A percentile compares a stretch with the other conserved stretches of the same genome.
phyloP scores from a whole-genome alignment of 805 yeast genomes.

The Kazachstania psychrophila region DNA sequence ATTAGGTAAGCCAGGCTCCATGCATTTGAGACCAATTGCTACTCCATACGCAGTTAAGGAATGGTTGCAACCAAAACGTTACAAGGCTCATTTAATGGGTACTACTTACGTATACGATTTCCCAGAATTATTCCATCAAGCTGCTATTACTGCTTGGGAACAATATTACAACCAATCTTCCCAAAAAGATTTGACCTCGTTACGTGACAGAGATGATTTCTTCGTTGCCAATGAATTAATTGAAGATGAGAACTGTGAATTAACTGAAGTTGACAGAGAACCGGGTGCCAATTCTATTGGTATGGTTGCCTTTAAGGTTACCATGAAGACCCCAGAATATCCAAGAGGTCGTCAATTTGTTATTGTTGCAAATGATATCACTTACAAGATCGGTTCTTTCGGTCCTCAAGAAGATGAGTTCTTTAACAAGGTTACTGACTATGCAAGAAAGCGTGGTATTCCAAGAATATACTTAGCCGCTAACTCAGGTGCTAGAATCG shows the following conservation, averaged over 20 bases:
- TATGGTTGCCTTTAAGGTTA: conserved; percentile 92
- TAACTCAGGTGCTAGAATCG: conserved; percentile 98
- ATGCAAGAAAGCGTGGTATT: conserved; percentile 81
- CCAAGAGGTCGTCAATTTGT: conserved; percentile 93
- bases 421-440: conserved; percentile 86
- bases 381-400: conserved; percentile 96
- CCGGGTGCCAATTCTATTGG: conserved; percentile 95
- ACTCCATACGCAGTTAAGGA: conserved; percentile 98
- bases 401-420: conserved; percentile 93
- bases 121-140: conserved; percentile 97
- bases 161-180: conserved; percentile 36
- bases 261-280: conserved; percentile 86
- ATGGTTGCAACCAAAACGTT: conserved; percentile 96
- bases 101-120: conserved; percentile 97
- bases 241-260: conserved; percentile 62
- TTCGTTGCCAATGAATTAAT: conserved; percentile 78
- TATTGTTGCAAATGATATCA: conserved; percentile 92
- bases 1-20: conserved; percentile 87
- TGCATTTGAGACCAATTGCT: conserved; percentile 93
- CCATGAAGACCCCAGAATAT: conserved; percentile 91
- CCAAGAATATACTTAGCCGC: conserved; percentile 96
- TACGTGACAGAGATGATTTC: conserved; percentile 43
- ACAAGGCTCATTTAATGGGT: conserved; percentile 96
- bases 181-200: background rate
- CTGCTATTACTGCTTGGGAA: conserved; percentile 79